Evolutionary conservation across 805 yeast species (phyloP), one percentile per base, ranked within the genome.

Genomic region (Yarrowia yakushimensis): DNA sequence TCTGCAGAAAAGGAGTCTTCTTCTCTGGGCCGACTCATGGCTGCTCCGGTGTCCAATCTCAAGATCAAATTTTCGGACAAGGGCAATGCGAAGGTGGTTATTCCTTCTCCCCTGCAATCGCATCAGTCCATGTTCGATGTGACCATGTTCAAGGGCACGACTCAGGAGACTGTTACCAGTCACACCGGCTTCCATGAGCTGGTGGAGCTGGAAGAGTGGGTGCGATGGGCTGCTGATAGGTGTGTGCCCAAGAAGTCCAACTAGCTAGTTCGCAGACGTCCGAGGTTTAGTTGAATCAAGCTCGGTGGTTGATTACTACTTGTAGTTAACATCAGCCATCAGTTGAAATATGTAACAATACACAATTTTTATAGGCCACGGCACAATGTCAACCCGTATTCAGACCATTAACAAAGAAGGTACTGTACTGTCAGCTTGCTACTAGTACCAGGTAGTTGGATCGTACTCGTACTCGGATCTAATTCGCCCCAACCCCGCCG

Each of bases 141-240:
- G 12, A 50, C 57, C 8, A 68, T 70, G 17, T 48, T 41, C 18
- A 65, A 50, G 23, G 48, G 54, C 13, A 65, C 57, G 0, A 33
- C 57, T 25, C 65, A 63, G 34, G 36, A 55, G 13, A 48, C 42
- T 3, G 46, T 65, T 2, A 37, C 65, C 2, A 66, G 69, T 8
- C 66, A 63, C n/a, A 67, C 71, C 2, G 66, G 65, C 0, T 67
- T 74, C 46, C 70, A 70, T 63, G 76, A 73, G 50, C 65, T 73
- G 31, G 65, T 67, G 9, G 77, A 74, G 65, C 67, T 74, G 11
- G 77, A 74, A 63, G 68, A 69, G 15, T 74, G 77, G 77, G 65
- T 74, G 33, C 66, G 67, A 39, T 73, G 76, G 74, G 65, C 67
- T 23, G 65, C 64, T 25, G 66, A 66, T 13, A 17, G 43, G 15